phyloP scores from a whole-genome alignment of 2,329 filamentous ascomycete species.

The Sclerotinia glacialis region DNA sequence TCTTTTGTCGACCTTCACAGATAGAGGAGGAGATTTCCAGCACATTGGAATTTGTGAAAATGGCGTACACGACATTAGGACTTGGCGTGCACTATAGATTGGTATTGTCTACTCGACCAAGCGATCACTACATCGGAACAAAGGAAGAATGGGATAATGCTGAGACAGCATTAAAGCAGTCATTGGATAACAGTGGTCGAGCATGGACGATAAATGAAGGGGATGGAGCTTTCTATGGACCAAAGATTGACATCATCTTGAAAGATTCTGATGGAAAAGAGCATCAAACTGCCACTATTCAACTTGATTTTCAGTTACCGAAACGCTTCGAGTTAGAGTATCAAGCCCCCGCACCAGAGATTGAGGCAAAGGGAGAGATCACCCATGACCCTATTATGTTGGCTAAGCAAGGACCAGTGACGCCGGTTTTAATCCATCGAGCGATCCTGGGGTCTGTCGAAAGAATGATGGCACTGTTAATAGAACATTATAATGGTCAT shows the following conservation, averaged over 20 bases:
- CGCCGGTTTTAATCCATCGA: conserved; percentile 78
- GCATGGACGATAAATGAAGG: conserved; percentile 74
- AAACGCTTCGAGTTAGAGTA: conserved; percentile 78
- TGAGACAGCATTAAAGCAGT: conserved; percentile 62
- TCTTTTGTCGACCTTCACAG: conserved; percentile 78
- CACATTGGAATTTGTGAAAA: conserved; percentile 71
- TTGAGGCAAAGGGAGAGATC: conserved; percentile 52
- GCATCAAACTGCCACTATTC: conserved; percentile 84
- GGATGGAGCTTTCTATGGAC: conserved; percentile 87
- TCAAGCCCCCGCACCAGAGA: conserved; percentile 62
- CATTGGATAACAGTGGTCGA: conserved; percentile 61
- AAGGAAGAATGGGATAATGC: conserved; percentile 66
- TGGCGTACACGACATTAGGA: conserved; percentile 67
- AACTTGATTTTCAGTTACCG: conserved; percentile 86
- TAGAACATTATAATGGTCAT: conserved; percentile 75
- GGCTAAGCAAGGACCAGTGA: conserved; percentile 56
- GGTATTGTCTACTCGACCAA: conserved; percentile 74
- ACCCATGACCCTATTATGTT: conserved; percentile 50
- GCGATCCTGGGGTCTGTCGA: conserved; percentile 83
- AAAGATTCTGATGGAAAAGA: conserved; percentile 79
- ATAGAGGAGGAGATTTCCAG: conserved; percentile 71
- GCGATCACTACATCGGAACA: conserved; percentile 73
- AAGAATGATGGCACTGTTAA: conserved; percentile 78
- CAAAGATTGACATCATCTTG: conserved; percentile 85
- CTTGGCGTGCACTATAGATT: conserved; percentile 68